Base-by-base conservation (phyloP, 2,329 filamentous ascomycete species). In the Ophiognomonia clavigignenti-juglandacearum region DNA sequence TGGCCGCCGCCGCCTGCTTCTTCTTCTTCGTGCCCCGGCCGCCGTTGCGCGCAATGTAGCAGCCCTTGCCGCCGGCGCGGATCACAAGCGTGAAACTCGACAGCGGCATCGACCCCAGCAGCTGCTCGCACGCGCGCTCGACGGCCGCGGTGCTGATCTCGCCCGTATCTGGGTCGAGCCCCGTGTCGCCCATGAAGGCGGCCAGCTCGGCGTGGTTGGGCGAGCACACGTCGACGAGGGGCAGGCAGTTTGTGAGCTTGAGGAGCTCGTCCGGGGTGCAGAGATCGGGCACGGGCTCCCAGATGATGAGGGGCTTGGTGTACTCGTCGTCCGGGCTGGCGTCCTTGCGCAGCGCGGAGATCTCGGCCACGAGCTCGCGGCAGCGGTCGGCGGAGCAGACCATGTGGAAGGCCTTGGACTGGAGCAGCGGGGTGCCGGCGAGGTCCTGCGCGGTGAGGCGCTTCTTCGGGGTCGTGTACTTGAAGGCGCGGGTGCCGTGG, bases 181-280 rank as follows among this genome's bases (percentile, higher is more conserved):
- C 77, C 45, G 68, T 66, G 39, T 76, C 72, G 26, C 83, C 84
- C 74, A 96, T 95, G 66, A 96, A 88, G 14, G 81, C 80, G 6
- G 85, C 88, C n/a, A 98, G 76, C 64, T 98, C 93, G 20, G 83
- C 71, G 61, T 95, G 88, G 61, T 98, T 98, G 1, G 93, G 93
- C 54, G 77, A 82, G 63, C 79, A 81, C 46, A 85, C 68, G 55
- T 85, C 80, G 46, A 85, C 70, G 14, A 82, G 64, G 0, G 78
- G 77, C 11, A 84, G 68, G 10, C 76, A 76, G 54, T 83, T 83
- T 41, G 80, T 83, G 61, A 75, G 80, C 58, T 82, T 82, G 10
- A 83, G 70, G 23, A 84, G 67, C 61, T 85, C 76, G 35, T 82
- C 80, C 0, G 88, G 83, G 0, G 78, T 84, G 64, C 91, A 96